Evolutionary conservation across 192 early-diverging fungal species (phyloP).

Genomic region (Fimicolochytrium jonesii): DNA sequence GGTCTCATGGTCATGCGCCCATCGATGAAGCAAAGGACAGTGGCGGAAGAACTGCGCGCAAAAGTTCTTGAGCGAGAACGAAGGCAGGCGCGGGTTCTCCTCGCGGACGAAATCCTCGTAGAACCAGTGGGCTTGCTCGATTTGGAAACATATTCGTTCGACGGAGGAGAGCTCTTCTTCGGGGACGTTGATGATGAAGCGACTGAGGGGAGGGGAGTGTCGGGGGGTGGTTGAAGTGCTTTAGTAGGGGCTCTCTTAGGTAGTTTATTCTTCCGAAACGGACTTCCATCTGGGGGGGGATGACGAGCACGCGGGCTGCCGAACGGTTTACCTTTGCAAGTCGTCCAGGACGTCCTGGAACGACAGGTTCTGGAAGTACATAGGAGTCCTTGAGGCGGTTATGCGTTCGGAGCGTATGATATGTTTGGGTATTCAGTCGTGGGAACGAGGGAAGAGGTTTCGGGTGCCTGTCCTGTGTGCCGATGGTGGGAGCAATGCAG

Average conservation of each 20-base stretch:
- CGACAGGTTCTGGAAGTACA: conserved; percentile 40
- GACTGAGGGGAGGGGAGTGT: too few relatives aligned
- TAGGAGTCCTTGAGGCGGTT: too few relatives aligned
- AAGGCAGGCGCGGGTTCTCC: conserved; percentile 71
- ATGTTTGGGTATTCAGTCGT: too few relatives aligned
- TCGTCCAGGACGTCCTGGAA: conserved; percentile 87
- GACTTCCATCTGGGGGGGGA: background rate
- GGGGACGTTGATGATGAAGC: conserved; percentile 99
- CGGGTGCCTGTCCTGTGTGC: too few relatives aligned
- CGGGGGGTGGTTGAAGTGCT: background rate
- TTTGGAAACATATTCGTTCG: conserved; percentile 97
- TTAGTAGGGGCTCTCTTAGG: background rate
- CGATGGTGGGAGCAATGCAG: too few relatives aligned
- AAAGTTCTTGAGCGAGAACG: conserved; percentile 72
- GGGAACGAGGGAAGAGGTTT: too few relatives aligned
- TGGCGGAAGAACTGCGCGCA: conserved; percentile 75
- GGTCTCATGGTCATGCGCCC: conserved; percentile 79
- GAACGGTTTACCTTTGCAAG: conserved; percentile 63
- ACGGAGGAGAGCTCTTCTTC: conserved; percentile 90
- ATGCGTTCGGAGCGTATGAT: too few relatives aligned
- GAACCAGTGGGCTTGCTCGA: conserved; percentile 98
- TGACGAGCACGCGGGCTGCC: background rate
- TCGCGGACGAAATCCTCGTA: conserved; percentile 98
- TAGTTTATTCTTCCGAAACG: background rate
- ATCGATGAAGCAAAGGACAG: conserved; percentile 85